A percentile compares a stretch with the other conserved stretches of the same genome.
phyloP scores from a whole-genome alignment of 1,284 basidiomycete genomes.

The Fomitiporia mediterranea region DNA sequence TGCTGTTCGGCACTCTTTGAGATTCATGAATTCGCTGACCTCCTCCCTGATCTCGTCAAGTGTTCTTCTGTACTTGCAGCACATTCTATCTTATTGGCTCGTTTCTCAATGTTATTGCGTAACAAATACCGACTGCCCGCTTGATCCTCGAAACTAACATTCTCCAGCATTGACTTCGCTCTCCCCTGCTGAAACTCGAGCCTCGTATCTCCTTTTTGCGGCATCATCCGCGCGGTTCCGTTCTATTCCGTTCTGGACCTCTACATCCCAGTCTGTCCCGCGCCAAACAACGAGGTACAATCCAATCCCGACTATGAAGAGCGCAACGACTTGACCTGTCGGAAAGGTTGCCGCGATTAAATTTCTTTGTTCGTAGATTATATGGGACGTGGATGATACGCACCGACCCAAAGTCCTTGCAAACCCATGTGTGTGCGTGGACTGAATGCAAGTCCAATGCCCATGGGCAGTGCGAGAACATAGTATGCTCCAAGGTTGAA shows the following conservation, averaged over 20 bases:
- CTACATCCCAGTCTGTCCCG: constrained; percentile 60
- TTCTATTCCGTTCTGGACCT: constrained; percentile 40
- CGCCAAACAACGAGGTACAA: constrained; percentile 64
- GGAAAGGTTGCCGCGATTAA: constrained; percentile 1
- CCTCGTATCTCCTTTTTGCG: constrained; percentile 9
- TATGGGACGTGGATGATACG: not conserved
- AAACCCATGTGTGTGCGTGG: constrained; percentile 40
- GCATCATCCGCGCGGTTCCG: constrained; percentile 11
- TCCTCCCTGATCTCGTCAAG: too few relatives aligned
- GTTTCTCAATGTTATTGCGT: too few relatives aligned
- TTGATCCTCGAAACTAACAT: too few relatives aligned
- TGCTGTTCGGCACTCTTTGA: too few relatives aligned
- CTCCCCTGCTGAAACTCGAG: not conserved
- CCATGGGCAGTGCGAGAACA: constrained; percentile 65
- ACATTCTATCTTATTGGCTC: too few relatives aligned
- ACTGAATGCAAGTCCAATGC: constrained; percentile 63
- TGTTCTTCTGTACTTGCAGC: too few relatives aligned
- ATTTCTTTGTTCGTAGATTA: not conserved
- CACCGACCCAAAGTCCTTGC: constrained; percentile 66
- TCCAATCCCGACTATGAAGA: constrained; percentile 67
- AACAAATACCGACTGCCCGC: too few relatives aligned
- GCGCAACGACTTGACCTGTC: constrained; percentile 63
- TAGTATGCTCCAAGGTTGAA: constrained; percentile 79
- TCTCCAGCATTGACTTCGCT: not conserved
- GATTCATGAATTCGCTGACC: too few relatives aligned